A percentile compares a stretch with the other conserved stretches of the same genome.
These are phyloP conservation scores for Pseudoneurospora amorphoporcata DNA, from an alignment of 495 filamentous ascomycete genomes.

Conservation along the genomic window DNA sequence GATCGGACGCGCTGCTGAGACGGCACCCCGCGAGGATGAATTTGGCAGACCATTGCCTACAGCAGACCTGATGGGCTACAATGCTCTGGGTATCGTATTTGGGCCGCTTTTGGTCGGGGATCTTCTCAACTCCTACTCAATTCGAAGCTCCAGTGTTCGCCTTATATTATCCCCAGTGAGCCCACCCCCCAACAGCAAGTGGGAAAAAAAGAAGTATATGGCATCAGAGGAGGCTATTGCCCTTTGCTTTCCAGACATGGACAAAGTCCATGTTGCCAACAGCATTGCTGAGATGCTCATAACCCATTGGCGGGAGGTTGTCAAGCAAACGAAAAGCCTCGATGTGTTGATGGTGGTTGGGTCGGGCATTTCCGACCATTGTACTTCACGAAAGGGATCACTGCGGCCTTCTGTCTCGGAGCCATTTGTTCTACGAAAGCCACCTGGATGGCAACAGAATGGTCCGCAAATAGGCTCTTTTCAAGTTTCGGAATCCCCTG, in stretches of 20 bases:
- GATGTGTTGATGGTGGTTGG: constrained; percentile 16
- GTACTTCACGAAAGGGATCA: not conserved
- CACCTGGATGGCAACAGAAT: constrained; percentile 6
- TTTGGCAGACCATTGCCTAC: constrained; percentile 36
- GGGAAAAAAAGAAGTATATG: constrained; percentile 21
- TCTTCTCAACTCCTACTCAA: constrained; percentile 35
- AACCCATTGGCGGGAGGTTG: constrained; percentile 47
- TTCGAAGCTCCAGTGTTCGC: constrained; percentile 26
- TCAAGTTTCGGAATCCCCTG: constrained; percentile 11
- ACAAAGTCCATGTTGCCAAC: constrained; percentile 43
- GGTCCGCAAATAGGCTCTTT: not conserved
- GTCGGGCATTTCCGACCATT: not conserved
- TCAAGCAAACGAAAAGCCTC: constrained; percentile 40
- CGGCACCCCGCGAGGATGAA: constrained; percentile 35
- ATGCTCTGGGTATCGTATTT: constrained; percentile 52
- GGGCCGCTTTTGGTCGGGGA: constrained; percentile 54
- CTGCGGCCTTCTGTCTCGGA: constrained; percentile 19
- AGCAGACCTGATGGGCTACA: constrained; percentile 49
- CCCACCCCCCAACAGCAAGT: constrained; percentile 22
- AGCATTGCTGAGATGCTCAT: constrained; percentile 49
- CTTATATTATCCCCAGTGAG: constrained; percentile 27
- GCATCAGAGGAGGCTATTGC: constrained; percentile 7
- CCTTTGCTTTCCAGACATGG: constrained; percentile 11
- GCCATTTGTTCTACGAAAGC: constrained; percentile 12
- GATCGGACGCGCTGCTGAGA: constrained; percentile 43